Evolutionary conservation across 2,329 filamentous ascomycete genomes (phyloP), one percentile per base, ranked within the genome.

Genomic region (Fusarium virguliforme): DNA sequence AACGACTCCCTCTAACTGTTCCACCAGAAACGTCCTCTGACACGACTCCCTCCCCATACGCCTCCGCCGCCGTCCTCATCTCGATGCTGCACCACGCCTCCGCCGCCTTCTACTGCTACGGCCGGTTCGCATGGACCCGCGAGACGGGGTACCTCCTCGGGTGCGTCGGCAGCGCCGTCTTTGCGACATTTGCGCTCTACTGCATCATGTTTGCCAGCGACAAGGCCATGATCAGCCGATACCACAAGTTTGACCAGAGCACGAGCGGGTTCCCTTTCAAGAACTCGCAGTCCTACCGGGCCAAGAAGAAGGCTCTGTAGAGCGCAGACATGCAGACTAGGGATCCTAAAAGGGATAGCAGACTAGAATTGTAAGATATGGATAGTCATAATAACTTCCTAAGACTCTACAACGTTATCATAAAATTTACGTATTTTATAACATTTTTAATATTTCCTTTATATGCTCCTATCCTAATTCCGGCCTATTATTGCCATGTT

Each of bases 51-150:
- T 87, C 89, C 1, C 90, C 90, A 1, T 91, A 89, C 78, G 91
- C 91, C 6, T 83, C 87, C 38, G 91, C 92, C 3, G 89, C 89
- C 2, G 79, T 94, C 22, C 84, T 90, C 40, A 81, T 94, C 13
- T 92, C 92, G 1, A 87, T 88, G 0, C 67, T 89, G 4, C 92
- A 93, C 82, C 92, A 95, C 79, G 82, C 85, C 18, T 75, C 84
- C 0, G 84, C 85, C 5, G 90, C 90, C 18, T 89, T 90, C 70
- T 91, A 93, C 79, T 85, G 88, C 76, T 96, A 95, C 81, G 85
- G 85, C 54, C 87, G 90, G 78, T 93, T 90, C 81, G 85, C 85
- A n/a, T 81, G 83, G 59, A 83, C 82, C 79, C 83, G 84, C 6
- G 86, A 89, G 74, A 83, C 86, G 10, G 87, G 86, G 0, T 92